Conservation (phyloP, 768 basidiomycete genomes). For the Tephrocybe sp. region DNA sequence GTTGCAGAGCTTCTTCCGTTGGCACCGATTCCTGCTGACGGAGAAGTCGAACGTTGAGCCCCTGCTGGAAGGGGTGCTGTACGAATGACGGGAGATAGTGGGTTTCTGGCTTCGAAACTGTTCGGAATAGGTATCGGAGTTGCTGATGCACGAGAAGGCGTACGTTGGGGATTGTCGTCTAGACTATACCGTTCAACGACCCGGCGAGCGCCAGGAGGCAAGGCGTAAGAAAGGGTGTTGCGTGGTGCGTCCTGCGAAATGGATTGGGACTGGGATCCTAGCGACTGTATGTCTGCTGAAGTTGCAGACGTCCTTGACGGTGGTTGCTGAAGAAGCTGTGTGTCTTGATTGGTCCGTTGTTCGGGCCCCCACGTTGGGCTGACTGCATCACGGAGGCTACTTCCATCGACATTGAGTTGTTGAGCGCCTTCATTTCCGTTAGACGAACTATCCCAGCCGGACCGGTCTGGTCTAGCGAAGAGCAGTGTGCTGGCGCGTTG, state of each 20-base stretch:
- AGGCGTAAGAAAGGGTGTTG: conserved; percentile 41
- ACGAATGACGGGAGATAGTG: conserved; percentile 20
- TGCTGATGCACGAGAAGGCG: conserved; percentile 33
- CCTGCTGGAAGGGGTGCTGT: conserved; percentile 35
- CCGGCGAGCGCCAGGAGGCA: conserved; percentile 43
- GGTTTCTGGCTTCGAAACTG: conserved; percentile 25
- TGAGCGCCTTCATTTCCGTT: conserved; percentile 14
- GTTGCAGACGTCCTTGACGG: conserved; percentile 22
- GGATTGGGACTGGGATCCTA: conserved; percentile 24
- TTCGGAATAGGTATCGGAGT: conserved; percentile 31
- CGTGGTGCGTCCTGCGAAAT: conserved; percentile 35
- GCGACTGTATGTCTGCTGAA: conserved; percentile 30
- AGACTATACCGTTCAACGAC: conserved; percentile 52
- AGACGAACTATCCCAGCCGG: conserved; percentile 23
- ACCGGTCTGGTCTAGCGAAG: conserved; percentile 24
- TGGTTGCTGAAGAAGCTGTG: conserved; percentile 18
- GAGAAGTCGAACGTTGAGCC: conserved; percentile 47
- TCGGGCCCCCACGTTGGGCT: conserved; percentile 20
- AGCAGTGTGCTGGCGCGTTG: conserved; percentile 28
- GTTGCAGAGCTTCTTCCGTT: conserved; percentile 29
- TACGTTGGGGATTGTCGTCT: conserved; percentile 40
- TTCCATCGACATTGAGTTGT: conserved; percentile 17
- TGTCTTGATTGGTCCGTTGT: conserved; percentile 22
- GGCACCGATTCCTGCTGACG: conserved; percentile 31
- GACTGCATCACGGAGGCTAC: conserved; percentile 16